Evolutionary conservation across 1,139 yeast genomes (phyloP), one percentile per base, ranked within the genome.

Genomic region (Saccharomycopsis hybrid): DNA sequence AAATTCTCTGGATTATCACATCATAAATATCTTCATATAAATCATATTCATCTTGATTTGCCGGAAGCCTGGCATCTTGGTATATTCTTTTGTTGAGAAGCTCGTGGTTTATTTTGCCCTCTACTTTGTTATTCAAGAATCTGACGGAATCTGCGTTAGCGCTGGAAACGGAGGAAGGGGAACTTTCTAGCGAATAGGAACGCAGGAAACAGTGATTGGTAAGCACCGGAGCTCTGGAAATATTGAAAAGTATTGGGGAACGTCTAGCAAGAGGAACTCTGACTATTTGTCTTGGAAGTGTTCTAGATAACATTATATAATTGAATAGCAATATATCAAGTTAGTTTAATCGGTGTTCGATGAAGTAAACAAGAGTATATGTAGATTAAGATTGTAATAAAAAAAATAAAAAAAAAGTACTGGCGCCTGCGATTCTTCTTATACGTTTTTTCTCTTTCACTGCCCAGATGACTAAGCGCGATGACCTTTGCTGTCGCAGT

Each of bases 1-100:
- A 72, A 42, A 79, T 79, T 62, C 82, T 71, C 0, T 84, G 78
- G 57, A 75, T 78, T 47, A 79, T 76, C 56, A 79, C 67, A 57
- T 78, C 83, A 56, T 79, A 78, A 54, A 79, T 78, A 74, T 79
- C 80, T 27, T 53, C 55, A 25, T 53, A 53, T n/a, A 53, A 32
- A n/a, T 53, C 55, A 33, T 48, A 44, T 36, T 53, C 55, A 7
- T 51, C 55, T 18, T 33, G 30, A 30, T 38, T 48, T 11, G 8
- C 18, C 8, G 55, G 55, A 30, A 51, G 38, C 40, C 55, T 40
- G 2, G 55, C 55, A 9, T 53, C 53, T 30, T 41, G 36, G 40
- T 43, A 53, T 30, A 53, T 51, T 28, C 42, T 43, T 13, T 30
- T 39, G 36, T 36, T 42, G 43, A 49, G 42, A 9, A 49, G 40